Evolutionary conservation across 345 rosid genomes (phyloP).

Genomic region (Capsella bursapastoris): DNA sequence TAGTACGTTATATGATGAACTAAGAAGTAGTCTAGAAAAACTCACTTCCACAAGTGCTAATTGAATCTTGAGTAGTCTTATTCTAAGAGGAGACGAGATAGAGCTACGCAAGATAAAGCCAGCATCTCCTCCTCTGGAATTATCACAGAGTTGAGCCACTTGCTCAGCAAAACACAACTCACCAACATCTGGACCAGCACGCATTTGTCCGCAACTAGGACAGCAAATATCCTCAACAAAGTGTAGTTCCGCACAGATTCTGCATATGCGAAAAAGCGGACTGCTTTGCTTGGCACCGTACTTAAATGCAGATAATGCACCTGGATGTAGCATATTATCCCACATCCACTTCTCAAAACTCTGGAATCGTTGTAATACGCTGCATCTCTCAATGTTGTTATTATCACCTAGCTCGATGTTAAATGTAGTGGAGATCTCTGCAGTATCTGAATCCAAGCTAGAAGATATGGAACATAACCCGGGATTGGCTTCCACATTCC

Average conservation of each 20-base stretch:
- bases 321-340: constrained; percentile 45
- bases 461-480: constrained; percentile 26
- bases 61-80: constrained; percentile 66
- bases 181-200: constrained; percentile 34
- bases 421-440: constrained; percentile 67
- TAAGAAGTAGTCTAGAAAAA: not conserved
- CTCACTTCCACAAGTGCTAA: constrained; percentile 76
- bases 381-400: constrained; percentile 50
- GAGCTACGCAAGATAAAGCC: constrained; percentile 40
- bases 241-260: constrained; percentile 59
- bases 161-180: constrained; percentile 56
- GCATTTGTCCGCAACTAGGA: constrained; percentile 56
- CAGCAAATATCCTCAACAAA: constrained; percentile 52
- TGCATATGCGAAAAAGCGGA: constrained; percentile 58
- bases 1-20: not conserved
- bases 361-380: constrained; percentile 62
- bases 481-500: constrained; percentile 27
- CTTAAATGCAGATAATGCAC: constrained; percentile 53
- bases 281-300: constrained; percentile 62
- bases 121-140: constrained; percentile 34
- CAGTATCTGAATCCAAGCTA: constrained; percentile 51
- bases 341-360: constrained; percentile 88
- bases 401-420: constrained; percentile 63
- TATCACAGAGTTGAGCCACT: constrained; percentile 47
- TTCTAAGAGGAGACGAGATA: constrained; percentile 54